A percentile compares a stretch with the other conserved stretches of the same genome.
phyloP scores from a whole-genome alignment of 202 grass and related monocot species.

The Hordeum pubiflorum region DNA sequence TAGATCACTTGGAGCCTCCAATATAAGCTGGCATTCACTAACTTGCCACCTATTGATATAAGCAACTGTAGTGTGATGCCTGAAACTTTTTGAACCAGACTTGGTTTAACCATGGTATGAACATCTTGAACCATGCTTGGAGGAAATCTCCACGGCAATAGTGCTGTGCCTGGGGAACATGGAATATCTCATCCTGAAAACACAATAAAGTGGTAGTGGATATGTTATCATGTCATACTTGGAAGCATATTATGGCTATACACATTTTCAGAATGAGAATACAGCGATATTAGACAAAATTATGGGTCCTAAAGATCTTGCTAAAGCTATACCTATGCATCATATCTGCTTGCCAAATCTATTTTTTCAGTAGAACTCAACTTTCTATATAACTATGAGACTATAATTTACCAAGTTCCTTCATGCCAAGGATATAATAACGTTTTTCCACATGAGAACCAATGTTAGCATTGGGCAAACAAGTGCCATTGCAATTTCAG shows the following conservation, averaged over 20 bases:
- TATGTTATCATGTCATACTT: not conserved
- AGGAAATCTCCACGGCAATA: slow-evolving; percentile 63
- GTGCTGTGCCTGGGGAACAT: slow-evolving; percentile 66
- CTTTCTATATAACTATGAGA: not conserved
- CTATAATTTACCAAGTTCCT: not conserved
- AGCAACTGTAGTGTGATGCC: not conserved
- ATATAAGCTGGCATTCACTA: not conserved
- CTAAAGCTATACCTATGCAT: not conserved
- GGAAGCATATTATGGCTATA: not conserved
- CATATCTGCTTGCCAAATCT: not conserved
- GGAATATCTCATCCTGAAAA: slow-evolving; percentile 96
- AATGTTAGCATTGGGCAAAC: not conserved
- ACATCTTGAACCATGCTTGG: not conserved
- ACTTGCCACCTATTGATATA: not conserved
- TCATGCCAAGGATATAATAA: not conserved
- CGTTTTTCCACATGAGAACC: not conserved
- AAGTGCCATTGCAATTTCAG: not conserved
- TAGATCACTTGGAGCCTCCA: not conserved
- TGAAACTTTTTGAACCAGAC: not conserved
- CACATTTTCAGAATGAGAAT: not conserved
- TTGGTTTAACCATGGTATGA: not conserved
- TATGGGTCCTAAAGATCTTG: not conserved
- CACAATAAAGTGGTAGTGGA: not conserved
- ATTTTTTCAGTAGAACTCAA: not conserved
- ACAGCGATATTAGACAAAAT: not conserved